Evolutionary conservation across 2,329 filamentous ascomycete species (phyloP), one percentile per base, ranked within the genome.

Genomic region (Xylaria digitata): DNA sequence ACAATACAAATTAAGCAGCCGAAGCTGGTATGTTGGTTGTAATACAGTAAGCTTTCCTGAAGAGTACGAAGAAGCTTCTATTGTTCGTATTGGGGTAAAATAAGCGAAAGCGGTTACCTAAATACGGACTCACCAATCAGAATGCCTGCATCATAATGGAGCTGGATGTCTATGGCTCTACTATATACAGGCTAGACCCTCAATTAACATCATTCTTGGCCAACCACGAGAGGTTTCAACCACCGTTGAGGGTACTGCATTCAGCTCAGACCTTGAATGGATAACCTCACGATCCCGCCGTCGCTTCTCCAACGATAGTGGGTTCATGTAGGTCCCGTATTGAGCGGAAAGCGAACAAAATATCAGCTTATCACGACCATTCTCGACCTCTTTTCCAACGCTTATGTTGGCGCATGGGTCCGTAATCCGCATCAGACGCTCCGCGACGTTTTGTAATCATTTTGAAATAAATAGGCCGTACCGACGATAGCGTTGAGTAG

Each of bases 301-400:
- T 42, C 19, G 17, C 34, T 42, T 21, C 34, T 54, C 6, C 9
- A 19, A 40, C 1, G 2, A 6, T 2, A 32, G 45, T 13, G 32
- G 45, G 19, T n/a, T 42, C 21, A 42, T 59, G 30, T 26, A 42
- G 19, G 52, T 1, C 52, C 23, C 19, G 52, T 40, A 17, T 19
- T 23, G 30, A 23, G 30, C 56, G 56, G 56, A 42, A 42, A 40
- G 56, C 56, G 57, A 60, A 52, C 19, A 43, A 19, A 21, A 43
- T n/a, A 43, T 9, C 7, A 23, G 3, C 21, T 52, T 19, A 15
- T 34, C 26, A 40, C 40, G 9, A 23, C 17, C n/a, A 2, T 34
- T 23, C 40, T 52, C 26, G 21, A 52, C 9, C 15, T 9, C 34
- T 3, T 30, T 34, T 48, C 13, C 13, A 26, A 40, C 45, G 30